Evolutionary conservation across 2,329 filamentous ascomycete genomes (phyloP).

Genomic region (Colletotrichum kahawae): DNA sequence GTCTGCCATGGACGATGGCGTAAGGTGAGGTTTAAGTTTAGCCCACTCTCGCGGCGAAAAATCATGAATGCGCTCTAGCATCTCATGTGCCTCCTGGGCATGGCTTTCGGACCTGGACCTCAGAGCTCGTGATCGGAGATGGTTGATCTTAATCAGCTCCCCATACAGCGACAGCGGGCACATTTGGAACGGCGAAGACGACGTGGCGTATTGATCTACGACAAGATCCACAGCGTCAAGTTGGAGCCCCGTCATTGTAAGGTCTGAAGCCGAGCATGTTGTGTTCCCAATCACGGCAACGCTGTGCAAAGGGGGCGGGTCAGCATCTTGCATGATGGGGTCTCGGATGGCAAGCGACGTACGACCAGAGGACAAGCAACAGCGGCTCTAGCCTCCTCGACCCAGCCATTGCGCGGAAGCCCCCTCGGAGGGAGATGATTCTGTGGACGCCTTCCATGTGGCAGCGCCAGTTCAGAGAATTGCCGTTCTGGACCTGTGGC

Average conservation of each 20-base stretch:
- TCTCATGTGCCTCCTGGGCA: neutral
- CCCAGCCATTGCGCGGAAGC: slow-evolving; percentile 23
- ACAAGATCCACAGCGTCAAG: slow-evolving; percentile 31
- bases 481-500: slow-evolving; percentile 35
- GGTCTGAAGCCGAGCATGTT: slow-evolving; percentile 36
- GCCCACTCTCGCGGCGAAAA: slow-evolving; percentile 37
- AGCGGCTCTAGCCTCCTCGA: slow-evolving; percentile 26
- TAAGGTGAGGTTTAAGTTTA: slow-evolving; percentile 28
- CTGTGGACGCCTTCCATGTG: slow-evolving; percentile 37
- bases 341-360: slow-evolving; percentile 17
- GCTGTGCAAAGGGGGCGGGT: slow-evolving; percentile 26
- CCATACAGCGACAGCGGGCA: slow-evolving; percentile 35
- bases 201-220: slow-evolving; percentile 23
- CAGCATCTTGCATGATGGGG: neutral
- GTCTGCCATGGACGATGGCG: slow-evolving; percentile 25
- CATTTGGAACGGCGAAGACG: slow-evolving; percentile 29
- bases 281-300: slow-evolving; percentile 39
- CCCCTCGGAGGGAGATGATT: slow-evolving; percentile 37
- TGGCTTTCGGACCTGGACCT: slow-evolving; percentile 16
- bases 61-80: slow-evolving; percentile 23
- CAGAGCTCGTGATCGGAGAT: slow-evolving; percentile 32
- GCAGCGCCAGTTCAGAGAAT: slow-evolving; percentile 35
- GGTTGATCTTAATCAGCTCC: slow-evolving; percentile 39
- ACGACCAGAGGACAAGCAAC: slow-evolving; percentile 32
- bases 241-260: slow-evolving; percentile 28